These are phyloP conservation scores for Arthroderma sp. DNA, from an alignment of 2,329 filamentous ascomycete genomes.

Conservation along the genomic window DNA sequence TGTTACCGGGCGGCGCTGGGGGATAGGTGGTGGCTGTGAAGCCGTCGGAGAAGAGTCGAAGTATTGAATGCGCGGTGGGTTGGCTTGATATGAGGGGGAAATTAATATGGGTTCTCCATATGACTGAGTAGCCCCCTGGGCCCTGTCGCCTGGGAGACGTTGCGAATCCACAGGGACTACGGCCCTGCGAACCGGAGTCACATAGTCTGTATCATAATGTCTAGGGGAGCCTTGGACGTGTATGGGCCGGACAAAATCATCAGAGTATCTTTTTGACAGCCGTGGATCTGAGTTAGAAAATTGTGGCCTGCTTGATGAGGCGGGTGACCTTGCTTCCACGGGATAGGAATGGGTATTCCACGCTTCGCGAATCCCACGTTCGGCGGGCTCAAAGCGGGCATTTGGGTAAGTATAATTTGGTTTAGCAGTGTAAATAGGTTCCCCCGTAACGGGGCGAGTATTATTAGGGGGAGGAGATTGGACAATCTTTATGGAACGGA, in stretches of 20 bases:
- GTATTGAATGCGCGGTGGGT: background rate
- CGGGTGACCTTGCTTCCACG: conserved; percentile 6
- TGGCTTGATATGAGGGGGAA: background rate
- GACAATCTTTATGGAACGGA: no score
- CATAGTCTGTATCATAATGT: background rate
- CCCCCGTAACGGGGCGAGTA: no score
- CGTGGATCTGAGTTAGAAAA: conserved; percentile 5
- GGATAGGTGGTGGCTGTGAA: background rate
- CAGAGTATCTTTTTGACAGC: conserved; percentile 19
- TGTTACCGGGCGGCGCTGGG: no score
- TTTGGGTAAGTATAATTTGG: no score
- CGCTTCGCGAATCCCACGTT: background rate
- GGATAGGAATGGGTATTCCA: no score
- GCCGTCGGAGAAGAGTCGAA: background rate
- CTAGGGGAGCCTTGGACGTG: conserved; percentile 10
- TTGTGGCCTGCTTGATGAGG: conserved; percentile 9
- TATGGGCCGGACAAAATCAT: conserved; percentile 25
- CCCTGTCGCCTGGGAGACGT: background rate
- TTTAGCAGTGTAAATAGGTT: no score
- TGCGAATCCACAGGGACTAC: background rate
- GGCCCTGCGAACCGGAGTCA: background rate
- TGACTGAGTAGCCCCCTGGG: background rate
- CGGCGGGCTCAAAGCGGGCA: no score
- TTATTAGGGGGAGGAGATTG: no score
- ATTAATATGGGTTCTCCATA: background rate